phyloP scores from a whole-genome alignment of 2,329 filamentous ascomycete species.

The Alternaria dauci region DNA sequence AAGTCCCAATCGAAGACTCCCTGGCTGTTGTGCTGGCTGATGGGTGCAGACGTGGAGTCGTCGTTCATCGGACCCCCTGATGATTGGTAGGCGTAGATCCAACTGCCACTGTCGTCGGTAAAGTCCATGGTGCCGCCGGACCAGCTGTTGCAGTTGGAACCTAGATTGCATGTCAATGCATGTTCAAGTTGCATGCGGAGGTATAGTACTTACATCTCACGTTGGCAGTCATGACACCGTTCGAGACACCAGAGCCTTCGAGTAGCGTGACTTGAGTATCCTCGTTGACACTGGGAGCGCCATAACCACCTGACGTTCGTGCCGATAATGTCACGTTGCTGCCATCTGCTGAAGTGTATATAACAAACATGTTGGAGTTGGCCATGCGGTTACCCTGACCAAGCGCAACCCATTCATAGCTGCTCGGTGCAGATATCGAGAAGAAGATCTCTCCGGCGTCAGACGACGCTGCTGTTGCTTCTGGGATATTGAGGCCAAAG shows the following conservation, averaged over 20 bases:
- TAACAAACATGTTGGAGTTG: conserved; percentile 66
- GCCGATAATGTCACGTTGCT: conserved; percentile 67
- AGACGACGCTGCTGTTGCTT: conserved; percentile 57
- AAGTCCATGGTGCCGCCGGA: conserved; percentile 62
- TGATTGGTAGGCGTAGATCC: conserved; percentile 60
- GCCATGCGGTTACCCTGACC: conserved; percentile 65
- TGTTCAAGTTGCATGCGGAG: neutral
- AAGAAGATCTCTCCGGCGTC: conserved; percentile 66
- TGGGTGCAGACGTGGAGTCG: conserved; percentile 53
- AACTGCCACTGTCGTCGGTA: conserved; percentile 53
- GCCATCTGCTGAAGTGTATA: conserved; percentile 62
- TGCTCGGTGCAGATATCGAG: conserved; percentile 63
- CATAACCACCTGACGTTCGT: conserved; percentile 56
- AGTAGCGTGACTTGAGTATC: conserved; percentile 59
- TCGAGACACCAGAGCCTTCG: conserved; percentile 61
- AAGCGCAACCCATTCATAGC: conserved; percentile 63
- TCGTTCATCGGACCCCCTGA: conserved; percentile 59
- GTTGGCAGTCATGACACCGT: conserved; percentile 65
- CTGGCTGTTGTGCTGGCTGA: conserved; percentile 57
- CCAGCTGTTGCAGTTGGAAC: conserved; percentile 63
- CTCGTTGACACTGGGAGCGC: conserved; percentile 54
- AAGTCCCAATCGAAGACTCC: conserved; percentile 59
- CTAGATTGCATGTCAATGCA: conserved; percentile 36
- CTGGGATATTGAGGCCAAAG: conserved; percentile 64
- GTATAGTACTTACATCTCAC: conserved; percentile 56